A percentile compares a stretch with the other conserved stretches of the same genome.
Conservation (phyloP, 768 basidiomycete species). For the Xanthoconium stramineum region DNA sequence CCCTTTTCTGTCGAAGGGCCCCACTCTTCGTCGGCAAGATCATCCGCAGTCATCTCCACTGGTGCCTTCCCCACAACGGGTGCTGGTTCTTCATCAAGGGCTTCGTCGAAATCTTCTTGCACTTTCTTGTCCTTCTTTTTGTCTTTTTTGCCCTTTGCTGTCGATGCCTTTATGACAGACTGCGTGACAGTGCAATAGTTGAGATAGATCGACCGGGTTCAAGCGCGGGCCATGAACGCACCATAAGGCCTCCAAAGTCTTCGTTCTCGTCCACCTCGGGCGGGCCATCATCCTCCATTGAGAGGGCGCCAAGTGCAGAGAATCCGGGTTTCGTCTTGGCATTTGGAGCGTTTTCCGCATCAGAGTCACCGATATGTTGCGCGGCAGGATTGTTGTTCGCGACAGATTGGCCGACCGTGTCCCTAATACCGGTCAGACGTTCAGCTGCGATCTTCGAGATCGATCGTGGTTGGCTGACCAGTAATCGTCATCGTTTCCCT, state of each 20-base stretch:
- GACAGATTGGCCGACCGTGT: slow-evolving; percentile 58
- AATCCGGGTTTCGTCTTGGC: slow-evolving; percentile 37
- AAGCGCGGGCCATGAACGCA: slow-evolving; percentile 30
- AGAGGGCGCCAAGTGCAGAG: slow-evolving; percentile 48
- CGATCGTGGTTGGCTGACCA: slow-evolving; percentile 50
- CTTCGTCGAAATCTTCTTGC: slow-evolving; percentile 32
- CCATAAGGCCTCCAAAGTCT: slow-evolving; percentile 77
- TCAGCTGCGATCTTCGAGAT: slow-evolving; percentile 17
- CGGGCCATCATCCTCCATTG: slow-evolving; percentile 41
- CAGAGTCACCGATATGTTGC: slow-evolving; percentile 34
- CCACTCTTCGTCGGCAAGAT: slow-evolving; percentile 73
- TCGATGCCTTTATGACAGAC: slow-evolving; percentile 62
- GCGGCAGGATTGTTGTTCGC: slow-evolving; percentile 37
- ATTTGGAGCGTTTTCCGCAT: slow-evolving; percentile 39
- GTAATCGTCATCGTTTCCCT: slow-evolving; percentile 72
- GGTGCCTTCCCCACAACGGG: slow-evolving; percentile 37
- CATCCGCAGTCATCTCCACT: slow-evolving; percentile 61
- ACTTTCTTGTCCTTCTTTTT: slow-evolving; percentile 47
- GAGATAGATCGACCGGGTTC: background rate
- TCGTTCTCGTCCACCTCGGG: slow-evolving; percentile 55
- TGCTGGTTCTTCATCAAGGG: slow-evolving; percentile 23
- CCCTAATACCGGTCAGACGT: slow-evolving; percentile 41
- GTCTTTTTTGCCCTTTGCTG: slow-evolving; percentile 50
- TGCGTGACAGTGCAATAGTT: slow-evolving; percentile 23
- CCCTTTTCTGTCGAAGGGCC: slow-evolving; percentile 38